Conservation (phyloP, 805 yeast species). For the Wickerhamomyces chaumierensis region DNA sequence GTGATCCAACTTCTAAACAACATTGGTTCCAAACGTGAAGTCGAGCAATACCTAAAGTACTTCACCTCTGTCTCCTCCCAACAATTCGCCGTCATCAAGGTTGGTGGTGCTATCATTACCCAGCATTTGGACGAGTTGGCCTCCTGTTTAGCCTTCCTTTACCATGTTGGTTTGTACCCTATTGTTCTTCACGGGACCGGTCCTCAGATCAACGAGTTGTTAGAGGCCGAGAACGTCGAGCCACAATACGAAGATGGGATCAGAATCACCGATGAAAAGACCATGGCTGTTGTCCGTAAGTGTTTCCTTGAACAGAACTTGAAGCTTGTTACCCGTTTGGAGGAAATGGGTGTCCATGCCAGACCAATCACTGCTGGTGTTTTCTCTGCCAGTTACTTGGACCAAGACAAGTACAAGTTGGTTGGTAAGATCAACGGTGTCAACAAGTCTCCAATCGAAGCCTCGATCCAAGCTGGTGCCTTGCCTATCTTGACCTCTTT, state of each 20-base stretch:
- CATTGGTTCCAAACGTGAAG: slow-evolving; percentile 95
- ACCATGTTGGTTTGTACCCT: slow-evolving; percentile 96
- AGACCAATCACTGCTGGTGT: slow-evolving; percentile 98
- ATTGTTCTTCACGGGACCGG: slow-evolving; percentile 98
- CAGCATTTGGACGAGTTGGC: slow-evolving; percentile 90
- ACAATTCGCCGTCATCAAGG: slow-evolving; percentile 96
- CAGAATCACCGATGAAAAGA: slow-evolving; percentile 85
- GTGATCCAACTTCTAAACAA: slow-evolving; percentile 91
- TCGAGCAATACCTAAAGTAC: slow-evolving; percentile 92
- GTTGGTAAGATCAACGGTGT: slow-evolving; percentile 87
- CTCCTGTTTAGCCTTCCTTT: slow-evolving; percentile 87
- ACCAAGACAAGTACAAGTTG: slow-evolving; percentile 79
- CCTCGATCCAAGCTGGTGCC: slow-evolving; percentile 92
- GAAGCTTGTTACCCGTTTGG: slow-evolving; percentile 89
- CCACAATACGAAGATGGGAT: slow-evolving; percentile 96
- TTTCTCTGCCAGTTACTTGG: slow-evolving; percentile 84
- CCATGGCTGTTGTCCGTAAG: slow-evolving; percentile 92
- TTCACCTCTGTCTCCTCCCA: slow-evolving; percentile 94
- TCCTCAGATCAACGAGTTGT: slow-evolving; percentile 91
- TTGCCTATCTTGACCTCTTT: slow-evolving; percentile 91
- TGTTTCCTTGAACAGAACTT: slow-evolving; percentile 94
- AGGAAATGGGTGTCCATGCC: slow-evolving; percentile 93
- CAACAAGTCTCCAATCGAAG: slow-evolving; percentile 82
- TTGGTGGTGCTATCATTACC: slow-evolving; percentile 98
- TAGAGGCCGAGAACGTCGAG: slow-evolving; percentile 89